A percentile compares a stretch with the other conserved stretches of the same genome.
Evolutionary conservation across 495 filamentous ascomycete species (phyloP).

Genomic region (Aspergillus cristatus): DNA sequence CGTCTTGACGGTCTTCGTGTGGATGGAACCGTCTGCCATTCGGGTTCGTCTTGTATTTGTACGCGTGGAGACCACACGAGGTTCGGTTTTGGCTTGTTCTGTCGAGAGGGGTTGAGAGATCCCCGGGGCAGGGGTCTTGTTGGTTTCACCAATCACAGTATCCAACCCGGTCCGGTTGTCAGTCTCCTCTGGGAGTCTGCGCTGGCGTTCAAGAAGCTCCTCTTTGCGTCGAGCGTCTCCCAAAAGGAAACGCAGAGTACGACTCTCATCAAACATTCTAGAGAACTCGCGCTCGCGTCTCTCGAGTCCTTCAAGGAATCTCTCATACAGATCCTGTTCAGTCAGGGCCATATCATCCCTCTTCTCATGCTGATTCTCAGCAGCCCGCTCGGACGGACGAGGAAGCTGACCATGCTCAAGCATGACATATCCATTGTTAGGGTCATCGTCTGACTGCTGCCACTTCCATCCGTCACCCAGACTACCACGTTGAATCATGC

Average conservation of each 20-base stretch:
- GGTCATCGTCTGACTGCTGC: conserved; percentile 1
- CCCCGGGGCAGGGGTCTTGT: conserved; percentile 12
- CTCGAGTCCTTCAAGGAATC: conserved; percentile 33
- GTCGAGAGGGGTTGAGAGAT: neutral
- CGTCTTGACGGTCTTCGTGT: conserved; percentile 50
- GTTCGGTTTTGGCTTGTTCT: conserved; percentile 5
- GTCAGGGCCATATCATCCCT: conserved; percentile 13
- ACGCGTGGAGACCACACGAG: conserved; percentile 45
- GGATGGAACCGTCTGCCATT: conserved; percentile 50
- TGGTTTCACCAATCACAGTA: conserved; percentile 22
- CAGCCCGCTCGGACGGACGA: conserved; percentile 1
- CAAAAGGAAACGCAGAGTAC: conserved; percentile 24
- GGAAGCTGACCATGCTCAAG: too few species aligned
- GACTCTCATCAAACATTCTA: conserved; percentile 17
- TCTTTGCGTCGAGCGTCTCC: conserved; percentile 21
- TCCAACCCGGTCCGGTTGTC: conserved; percentile 24
- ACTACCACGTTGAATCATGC: conserved; percentile 30
- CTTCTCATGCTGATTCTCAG: neutral
- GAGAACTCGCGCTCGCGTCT: conserved; percentile 25
- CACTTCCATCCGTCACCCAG: conserved; percentile 28
- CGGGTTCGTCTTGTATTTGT: conserved; percentile 46
- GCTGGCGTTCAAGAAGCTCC: conserved; percentile 2
- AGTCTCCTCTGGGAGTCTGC: conserved; percentile 9
- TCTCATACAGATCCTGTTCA: conserved; percentile 40
- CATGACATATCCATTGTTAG: too few species aligned